Evolutionary conservation across 1,139 yeast genomes (phyloP).

Genomic region (Lodderomyces margitis): DNA sequence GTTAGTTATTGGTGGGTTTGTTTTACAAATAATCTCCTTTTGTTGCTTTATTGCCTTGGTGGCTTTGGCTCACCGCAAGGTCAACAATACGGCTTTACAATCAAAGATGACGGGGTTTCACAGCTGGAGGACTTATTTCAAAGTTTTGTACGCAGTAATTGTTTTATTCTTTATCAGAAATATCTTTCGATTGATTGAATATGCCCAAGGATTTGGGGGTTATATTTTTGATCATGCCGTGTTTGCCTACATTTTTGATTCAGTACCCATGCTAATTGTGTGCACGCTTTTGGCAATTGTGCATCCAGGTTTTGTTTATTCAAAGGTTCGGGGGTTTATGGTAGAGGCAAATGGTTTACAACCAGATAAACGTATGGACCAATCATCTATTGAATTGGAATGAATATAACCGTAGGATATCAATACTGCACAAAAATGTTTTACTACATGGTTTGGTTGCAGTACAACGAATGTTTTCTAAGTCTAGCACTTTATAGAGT

Average conservation of each 20-base stretch:
- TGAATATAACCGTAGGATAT: too few species aligned
- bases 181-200: not conserved
- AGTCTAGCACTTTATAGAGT: too few species aligned
- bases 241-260: not conserved
- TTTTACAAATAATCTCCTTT: not conserved
- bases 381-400: not conserved
- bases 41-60: not conserved
- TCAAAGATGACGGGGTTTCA: not conserved
- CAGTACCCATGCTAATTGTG: not conserved
- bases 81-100: not conserved
- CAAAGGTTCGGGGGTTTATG: not conserved
- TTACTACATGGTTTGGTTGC: too few species aligned
- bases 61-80: not conserved
- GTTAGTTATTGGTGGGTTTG: not conserved
- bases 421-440: too few species aligned
- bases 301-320: conserved; percentile 2
- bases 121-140: not conserved
- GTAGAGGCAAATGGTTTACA: not conserved
- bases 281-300: not conserved
- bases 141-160: not conserved
- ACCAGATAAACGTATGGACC: not conserved
- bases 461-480: too few species aligned
- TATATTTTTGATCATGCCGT: conserved; percentile 1
- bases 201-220: not conserved
- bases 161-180: not conserved